Conservation (phyloP, 1,284 basidiomycete species). For the Microbotryum intermedium region DNA sequence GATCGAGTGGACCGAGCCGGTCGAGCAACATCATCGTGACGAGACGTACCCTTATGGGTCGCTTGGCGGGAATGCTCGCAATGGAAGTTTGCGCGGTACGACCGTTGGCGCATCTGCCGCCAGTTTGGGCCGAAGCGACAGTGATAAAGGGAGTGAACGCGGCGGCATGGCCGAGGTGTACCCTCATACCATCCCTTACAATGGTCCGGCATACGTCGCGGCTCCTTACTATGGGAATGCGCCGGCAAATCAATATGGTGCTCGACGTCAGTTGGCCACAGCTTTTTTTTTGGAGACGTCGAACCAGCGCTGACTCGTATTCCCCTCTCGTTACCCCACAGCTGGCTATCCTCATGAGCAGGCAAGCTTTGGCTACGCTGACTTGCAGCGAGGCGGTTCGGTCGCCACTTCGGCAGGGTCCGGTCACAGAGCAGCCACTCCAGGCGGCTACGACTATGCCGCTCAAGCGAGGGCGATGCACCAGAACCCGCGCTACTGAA, state of each 20-base stretch:
- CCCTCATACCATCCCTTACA: conserved; percentile 14
- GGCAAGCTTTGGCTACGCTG: conserved; percentile 10
- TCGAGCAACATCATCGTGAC: background rate
- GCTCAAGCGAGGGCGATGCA: conserved; percentile 8
- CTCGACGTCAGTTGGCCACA: conserved; percentile 1
- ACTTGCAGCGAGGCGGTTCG: conserved; percentile 23
- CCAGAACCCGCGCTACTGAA: no score
- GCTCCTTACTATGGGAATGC: conserved; percentile 9
- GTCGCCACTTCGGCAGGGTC: conserved; percentile 1
- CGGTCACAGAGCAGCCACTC: background rate
- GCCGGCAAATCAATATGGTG: background rate
- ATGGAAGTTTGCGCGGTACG: background rate
- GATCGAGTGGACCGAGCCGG: conserved; percentile 20
- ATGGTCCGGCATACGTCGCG: conserved; percentile 4
- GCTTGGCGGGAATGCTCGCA: conserved; percentile 1
- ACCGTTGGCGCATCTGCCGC: conserved; percentile 4
- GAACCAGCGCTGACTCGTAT: background rate
- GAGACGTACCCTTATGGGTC: background rate
- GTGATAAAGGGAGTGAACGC: conserved; percentile 5
- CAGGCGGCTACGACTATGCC: conserved; percentile 10
- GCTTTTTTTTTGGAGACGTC: background rate
- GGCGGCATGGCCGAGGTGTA: conserved; percentile 17
- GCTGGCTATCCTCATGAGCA: conserved; percentile 26
- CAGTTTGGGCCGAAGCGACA: conserved; percentile 20
- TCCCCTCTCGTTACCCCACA: background rate